These are phyloP conservation scores for Leishmania arabica DNA, from an alignment of 208 protist genomes.

Conservation along the genomic window DNA sequence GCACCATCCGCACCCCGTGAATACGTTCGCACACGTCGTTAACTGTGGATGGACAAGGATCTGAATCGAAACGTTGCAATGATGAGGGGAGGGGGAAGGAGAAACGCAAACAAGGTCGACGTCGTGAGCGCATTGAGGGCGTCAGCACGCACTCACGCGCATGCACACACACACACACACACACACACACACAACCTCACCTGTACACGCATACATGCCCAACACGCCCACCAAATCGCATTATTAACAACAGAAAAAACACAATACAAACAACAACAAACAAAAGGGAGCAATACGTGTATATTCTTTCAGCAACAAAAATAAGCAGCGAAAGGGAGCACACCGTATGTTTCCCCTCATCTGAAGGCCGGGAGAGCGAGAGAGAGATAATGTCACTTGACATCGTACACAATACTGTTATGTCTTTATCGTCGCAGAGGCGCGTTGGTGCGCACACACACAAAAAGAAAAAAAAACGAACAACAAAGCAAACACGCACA, in stretches of 20 bases:
- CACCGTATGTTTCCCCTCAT: neutral
- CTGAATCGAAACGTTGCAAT: neutral
- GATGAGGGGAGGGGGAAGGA: neutral
- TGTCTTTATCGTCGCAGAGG: neutral
- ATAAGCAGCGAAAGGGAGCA: neutral
- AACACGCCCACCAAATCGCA: too few relatives aligned
- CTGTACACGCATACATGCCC: too few relatives aligned
- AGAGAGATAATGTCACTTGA: neutral
- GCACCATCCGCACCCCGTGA: too few relatives aligned
- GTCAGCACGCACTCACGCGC: neutral
- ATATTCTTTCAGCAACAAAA: too few relatives aligned
- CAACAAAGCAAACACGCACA: too few relatives aligned
- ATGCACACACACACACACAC: neutral
- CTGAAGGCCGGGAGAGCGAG: neutral
- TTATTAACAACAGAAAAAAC: neutral
- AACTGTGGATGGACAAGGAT: neutral
- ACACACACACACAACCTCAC: neutral
- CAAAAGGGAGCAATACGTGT: too few relatives aligned
- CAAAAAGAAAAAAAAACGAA: too few relatives aligned
- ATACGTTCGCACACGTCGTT: neutral
- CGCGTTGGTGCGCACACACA: too few relatives aligned
- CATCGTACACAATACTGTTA: neutral
- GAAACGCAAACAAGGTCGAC: neutral
- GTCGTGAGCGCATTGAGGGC: neutral
- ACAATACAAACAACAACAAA: too few relatives aligned